A percentile compares a stretch with the other conserved stretches of the same genome.
Evolutionary conservation across 345 rosid species (phyloP).

Genomic region (Melaleuca alternifolia): DNA sequence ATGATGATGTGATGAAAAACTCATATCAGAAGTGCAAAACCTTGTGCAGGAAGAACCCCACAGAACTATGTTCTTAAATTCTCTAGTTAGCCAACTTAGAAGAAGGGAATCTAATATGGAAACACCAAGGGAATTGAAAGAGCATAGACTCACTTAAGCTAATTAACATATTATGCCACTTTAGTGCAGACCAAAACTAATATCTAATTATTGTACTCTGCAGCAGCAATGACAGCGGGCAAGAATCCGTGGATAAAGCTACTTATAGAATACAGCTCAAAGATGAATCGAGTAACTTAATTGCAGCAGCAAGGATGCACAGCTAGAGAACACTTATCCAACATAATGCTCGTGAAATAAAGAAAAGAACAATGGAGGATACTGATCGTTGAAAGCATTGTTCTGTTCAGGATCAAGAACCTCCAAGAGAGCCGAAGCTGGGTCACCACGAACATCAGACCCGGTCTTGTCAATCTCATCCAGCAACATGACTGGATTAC

Average conservation of each 20-base stretch:
- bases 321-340: neutral
- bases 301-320: neutral
- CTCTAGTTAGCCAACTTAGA: neutral
- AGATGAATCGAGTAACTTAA: neutral
- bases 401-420: constrained; percentile 99
- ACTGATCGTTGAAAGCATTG: constrained; percentile 88
- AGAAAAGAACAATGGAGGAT: constrained; percentile 32
- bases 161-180: neutral
- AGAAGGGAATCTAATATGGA: neutral
- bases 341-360: neutral
- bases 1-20: neutral
- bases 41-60: neutral
- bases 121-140: neutral
- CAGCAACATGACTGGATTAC: constrained; percentile 94
- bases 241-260: neutral
- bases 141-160: neutral
- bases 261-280: neutral
- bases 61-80: neutral
- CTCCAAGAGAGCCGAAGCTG: constrained; percentile 96
- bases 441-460: constrained; percentile 96
- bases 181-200: neutral
- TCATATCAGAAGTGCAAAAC: neutral
- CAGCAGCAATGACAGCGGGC: neutral
- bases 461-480: constrained; percentile 99
- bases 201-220: neutral